A percentile compares a stretch with the other conserved stretches of the same genome.
Conservation (phyloP, 139 green algal genomes). For the Limnomonas spitsbergensis region DNA sequence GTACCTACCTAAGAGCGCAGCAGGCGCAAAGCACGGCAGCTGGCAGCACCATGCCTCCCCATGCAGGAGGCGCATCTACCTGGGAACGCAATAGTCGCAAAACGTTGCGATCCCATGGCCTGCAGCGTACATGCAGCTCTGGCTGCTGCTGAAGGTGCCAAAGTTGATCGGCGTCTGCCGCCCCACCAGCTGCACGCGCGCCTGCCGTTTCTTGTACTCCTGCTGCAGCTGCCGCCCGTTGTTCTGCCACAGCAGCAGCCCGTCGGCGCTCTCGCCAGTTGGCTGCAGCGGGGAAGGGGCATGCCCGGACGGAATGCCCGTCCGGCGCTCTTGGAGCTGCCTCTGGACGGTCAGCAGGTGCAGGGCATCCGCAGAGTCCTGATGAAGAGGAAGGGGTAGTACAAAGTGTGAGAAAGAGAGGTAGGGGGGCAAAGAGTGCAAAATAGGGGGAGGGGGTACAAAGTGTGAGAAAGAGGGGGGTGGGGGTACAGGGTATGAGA, state of each 20-base stretch:
- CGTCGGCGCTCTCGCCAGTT: background rate
- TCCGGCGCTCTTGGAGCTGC: conserved; percentile 30
- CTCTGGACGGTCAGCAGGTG: conserved; percentile 38
- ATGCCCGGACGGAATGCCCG: background rate
- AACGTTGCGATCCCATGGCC: background rate
- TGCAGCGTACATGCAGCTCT: conserved; percentile 4
- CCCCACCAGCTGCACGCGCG: background rate
- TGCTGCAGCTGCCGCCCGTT: background rate
- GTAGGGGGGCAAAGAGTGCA: too few species aligned
- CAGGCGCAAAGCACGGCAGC: too few species aligned
- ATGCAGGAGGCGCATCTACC: background rate
- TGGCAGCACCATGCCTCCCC: too few species aligned
- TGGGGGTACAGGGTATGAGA: too few species aligned
- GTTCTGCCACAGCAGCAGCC: background rate
- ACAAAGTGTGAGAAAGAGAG: too few species aligned
- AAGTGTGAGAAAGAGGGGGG: too few species aligned
- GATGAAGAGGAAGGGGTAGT: too few species aligned
- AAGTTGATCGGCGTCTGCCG: background rate
- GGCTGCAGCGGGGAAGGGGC: background rate
- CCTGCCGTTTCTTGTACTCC: background rate
- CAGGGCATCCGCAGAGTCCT: conserved; percentile 35
- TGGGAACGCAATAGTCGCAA: background rate
- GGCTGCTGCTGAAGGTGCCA: background rate
- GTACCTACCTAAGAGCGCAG: too few species aligned
- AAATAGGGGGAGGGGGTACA: too few species aligned